phyloP scores from a whole-genome alignment of 164 flowering plant genomes.

The Magnolia officinalis region DNA sequence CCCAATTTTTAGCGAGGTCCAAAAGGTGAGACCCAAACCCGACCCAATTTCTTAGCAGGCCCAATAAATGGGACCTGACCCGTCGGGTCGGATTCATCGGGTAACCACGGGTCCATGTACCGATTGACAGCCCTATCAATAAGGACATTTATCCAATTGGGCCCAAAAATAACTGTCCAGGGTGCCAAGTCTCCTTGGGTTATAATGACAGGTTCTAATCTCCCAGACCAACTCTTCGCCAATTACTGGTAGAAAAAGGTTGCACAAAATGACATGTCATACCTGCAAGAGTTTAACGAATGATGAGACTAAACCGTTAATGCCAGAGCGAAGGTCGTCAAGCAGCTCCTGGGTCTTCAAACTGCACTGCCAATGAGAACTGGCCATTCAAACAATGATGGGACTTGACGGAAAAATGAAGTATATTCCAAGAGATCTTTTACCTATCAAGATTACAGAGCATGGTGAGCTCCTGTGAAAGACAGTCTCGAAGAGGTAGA shows the following conservation, averaged over 20 bases:
- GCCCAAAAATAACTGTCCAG: neutral
- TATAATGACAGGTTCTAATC: neutral
- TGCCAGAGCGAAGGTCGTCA: slow-evolving; percentile 41
- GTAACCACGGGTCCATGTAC: too few species aligned
- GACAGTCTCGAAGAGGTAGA: slow-evolving; percentile 94
- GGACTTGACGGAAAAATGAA: neutral
- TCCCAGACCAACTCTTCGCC: neutral
- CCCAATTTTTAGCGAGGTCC: too few species aligned
- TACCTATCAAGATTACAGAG: slow-evolving; percentile 80
- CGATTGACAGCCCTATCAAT: neutral
- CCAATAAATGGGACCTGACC: too few species aligned
- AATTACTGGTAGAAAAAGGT: neutral
- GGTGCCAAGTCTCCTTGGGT: neutral
- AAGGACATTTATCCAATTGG: neutral
- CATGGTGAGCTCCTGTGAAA: slow-evolving; percentile 62
- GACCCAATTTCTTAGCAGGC: too few species aligned
- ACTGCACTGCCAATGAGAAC: slow-evolving; percentile 51
- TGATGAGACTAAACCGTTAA: slow-evolving; percentile 78
- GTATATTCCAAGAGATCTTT: neutral
- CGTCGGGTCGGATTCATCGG: too few species aligned
- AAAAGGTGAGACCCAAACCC: too few species aligned
- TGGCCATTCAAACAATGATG: slow-evolving; percentile 13
- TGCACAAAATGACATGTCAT: slow-evolving; percentile 3
- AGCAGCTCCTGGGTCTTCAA: slow-evolving; percentile 54
- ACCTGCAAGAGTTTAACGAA: slow-evolving; percentile 82